Evolutionary conservation across 768 basidiomycete genomes (phyloP), one percentile per base, ranked within the genome.

Genomic region (Exsudoporus frostii): DNA sequence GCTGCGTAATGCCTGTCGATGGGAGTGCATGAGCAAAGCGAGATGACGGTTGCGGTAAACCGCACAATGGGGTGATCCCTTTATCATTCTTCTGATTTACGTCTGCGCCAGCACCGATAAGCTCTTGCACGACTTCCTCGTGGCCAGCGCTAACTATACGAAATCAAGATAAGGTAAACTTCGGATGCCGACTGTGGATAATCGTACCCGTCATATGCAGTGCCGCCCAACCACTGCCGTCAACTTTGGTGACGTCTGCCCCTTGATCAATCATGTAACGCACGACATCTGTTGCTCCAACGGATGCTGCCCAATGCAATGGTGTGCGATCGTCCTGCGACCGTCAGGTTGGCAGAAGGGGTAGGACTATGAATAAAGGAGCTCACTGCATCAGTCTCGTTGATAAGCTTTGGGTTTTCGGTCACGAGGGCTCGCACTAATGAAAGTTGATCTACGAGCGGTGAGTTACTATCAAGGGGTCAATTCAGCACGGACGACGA

Each of bases 301-400:
- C 82, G 11, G 85, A 85, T 13, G 90, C 83, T 51, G 90, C 88
- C 89, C 90, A 92, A 63, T 93, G 91, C n/a, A 93, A 71, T 9
- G 91, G 80, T 0, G 91, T 90, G 32, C 91, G 77, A 36, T 78
- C 85, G 66, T 93, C 90, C 89, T 91, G 54, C 48, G 39, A 41
- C 19, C 13, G 17, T 49, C 6, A 20, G 4, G 19, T 36, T 25
- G 7, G 24, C 20, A 20, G 8, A 13, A 4, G 0, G 1, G 4
- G 10, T 3, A 13, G 8, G 2, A 6, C 0, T 6, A 34, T 0
- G 25, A 42, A 41, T 5, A 15, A 43, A 20, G 13, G 1, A 17
- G 54, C 74, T 47, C 71, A 91, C 90, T 60, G 66, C 76, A 67
- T 92, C 90, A 0, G 74, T 61, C 4, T 83, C 73, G 65, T 90